phyloP scores from a whole-genome alignment of 352 stramenopile species.

The Globisporangium barbulae region DNA sequence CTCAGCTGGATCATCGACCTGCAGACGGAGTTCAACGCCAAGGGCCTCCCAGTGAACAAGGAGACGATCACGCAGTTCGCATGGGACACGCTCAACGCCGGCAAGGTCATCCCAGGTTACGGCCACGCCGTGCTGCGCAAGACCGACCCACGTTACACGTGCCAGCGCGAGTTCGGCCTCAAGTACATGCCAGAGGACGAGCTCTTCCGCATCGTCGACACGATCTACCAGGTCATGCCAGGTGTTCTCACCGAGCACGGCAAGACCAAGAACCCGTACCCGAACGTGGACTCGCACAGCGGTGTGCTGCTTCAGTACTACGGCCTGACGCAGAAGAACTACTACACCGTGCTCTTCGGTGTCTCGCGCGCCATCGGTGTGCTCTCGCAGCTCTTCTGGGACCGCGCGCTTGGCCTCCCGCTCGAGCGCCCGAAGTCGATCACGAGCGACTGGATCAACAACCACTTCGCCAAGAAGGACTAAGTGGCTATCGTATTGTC shows the following conservation, averaged over 20 bases:
- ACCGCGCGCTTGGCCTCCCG: slow-evolving; percentile 96
- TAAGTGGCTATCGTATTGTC: slow-evolving; percentile 30
- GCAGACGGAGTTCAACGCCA: slow-evolving; percentile 94
- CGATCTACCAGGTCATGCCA: slow-evolving; percentile 99
- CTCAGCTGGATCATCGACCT: slow-evolving; percentile 93
- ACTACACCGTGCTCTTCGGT: slow-evolving; percentile 99
- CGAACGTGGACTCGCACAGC: slow-evolving; percentile 98
- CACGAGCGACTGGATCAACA: slow-evolving; percentile 98
- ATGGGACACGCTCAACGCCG: slow-evolving; percentile 98
- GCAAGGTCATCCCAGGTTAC: slow-evolving; percentile 99
- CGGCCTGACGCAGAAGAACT: slow-evolving; percentile 99
- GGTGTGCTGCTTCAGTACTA: slow-evolving; percentile 99
- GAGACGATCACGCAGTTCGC: slow-evolving; percentile 99
- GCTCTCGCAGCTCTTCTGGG: slow-evolving; percentile 98
- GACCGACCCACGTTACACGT: slow-evolving; percentile 98
- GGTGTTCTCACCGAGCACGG: slow-evolving; percentile 98
- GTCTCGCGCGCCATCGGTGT: slow-evolving; percentile 97
- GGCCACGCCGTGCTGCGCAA: slow-evolving; percentile 98
- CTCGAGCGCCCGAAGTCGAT: slow-evolving; percentile 99
- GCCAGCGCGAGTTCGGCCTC: slow-evolving; percentile 98
- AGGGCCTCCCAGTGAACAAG: slow-evolving; percentile 96
- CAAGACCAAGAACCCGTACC: slow-evolving; percentile 99
- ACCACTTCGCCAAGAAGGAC: slow-evolving; percentile 90
- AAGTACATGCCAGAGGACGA: slow-evolving; percentile 99
- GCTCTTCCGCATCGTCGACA: slow-evolving; percentile 99